These are phyloP conservation scores for Ogataea methylovora DNA, from an alignment of 805 yeast genomes.

Conservation along the genomic window DNA sequence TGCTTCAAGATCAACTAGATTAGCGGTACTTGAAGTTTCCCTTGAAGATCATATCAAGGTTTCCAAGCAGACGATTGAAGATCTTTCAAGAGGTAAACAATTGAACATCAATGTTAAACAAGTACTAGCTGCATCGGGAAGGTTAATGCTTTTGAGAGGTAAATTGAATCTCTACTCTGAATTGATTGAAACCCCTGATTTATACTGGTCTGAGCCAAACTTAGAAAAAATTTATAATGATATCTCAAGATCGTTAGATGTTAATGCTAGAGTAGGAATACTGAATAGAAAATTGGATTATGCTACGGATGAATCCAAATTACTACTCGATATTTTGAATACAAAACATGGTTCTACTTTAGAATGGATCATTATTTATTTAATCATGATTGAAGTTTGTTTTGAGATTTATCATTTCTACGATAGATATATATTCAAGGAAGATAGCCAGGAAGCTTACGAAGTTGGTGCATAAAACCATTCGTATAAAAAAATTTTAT, in stretches of 20 bases:
- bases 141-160: slow-evolving; percentile 69
- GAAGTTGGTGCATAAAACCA: too few relatives aligned
- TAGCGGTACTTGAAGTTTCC: slow-evolving; percentile 70
- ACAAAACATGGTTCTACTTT: slow-evolving; percentile 70
- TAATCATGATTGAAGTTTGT: slow-evolving; percentile 79
- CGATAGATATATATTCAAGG: slow-evolving; percentile 40
- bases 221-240: slow-evolving; percentile 69
- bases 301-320: slow-evolving; percentile 82
- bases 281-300: slow-evolving; percentile 83
- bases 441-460: too few relatives aligned
- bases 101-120: slow-evolving; percentile 51
- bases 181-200: slow-evolving; percentile 84
- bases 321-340: slow-evolving; percentile 63
- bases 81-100: slow-evolving; percentile 53
- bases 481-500: too few relatives aligned
- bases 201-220: slow-evolving; percentile 89
- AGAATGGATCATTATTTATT: slow-evolving; percentile 82
- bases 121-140: slow-evolving; percentile 63
- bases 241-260: slow-evolving; percentile 66
- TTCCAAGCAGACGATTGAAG: slow-evolving; percentile 59
- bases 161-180: slow-evolving; percentile 81
- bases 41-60: slow-evolving; percentile 60
- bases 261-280: slow-evolving; percentile 68
- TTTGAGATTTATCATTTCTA: slow-evolving; percentile 74
- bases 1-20: slow-evolving; percentile 75